Conservation (phyloP, 2,329 filamentous ascomycete species). For the Plectosphaerella sp. region DNA sequence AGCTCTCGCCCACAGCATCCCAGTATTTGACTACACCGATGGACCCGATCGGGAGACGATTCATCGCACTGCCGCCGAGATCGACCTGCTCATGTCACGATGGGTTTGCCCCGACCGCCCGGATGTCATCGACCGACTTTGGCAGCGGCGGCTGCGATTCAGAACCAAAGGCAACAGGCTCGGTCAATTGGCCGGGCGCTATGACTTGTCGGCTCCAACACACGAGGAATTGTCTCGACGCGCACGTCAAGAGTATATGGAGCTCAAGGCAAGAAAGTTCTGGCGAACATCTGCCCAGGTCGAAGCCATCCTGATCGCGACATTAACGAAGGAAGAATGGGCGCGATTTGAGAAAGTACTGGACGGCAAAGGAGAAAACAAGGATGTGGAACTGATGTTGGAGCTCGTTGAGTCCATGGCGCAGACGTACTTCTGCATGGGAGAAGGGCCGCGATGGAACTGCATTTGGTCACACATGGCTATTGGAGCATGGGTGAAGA, state of each 20-base stretch:
- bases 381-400: slow-evolving; percentile 1
- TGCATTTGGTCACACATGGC: slow-evolving; percentile 2
- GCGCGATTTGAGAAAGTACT: slow-evolving; percentile 2
- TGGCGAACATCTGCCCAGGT: slow-evolving; percentile 9
- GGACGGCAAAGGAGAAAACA: background rate
- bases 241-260: background rate
- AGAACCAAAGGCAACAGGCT: background rate
- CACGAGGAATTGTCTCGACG: background rate
- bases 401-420: slow-evolving; percentile 1
- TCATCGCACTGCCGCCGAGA: background rate
- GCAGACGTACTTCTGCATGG: slow-evolving; percentile 8
- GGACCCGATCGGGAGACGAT: background rate
- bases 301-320: background rate
- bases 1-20: background rate
- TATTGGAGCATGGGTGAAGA: slow-evolving; percentile 6
- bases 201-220: background rate
- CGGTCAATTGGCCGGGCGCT: background rate
- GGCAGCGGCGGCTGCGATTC: background rate
- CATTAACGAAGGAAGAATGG: background rate
- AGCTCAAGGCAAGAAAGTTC: background rate
- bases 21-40: background rate
- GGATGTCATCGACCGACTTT: background rate
- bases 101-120: background rate
- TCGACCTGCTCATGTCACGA: background rate
- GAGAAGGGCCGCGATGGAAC: slow-evolving; percentile 9